Conservation (phyloP, 2,329 filamentous ascomycete genomes). For the Fusarium verticillioides region DNA sequence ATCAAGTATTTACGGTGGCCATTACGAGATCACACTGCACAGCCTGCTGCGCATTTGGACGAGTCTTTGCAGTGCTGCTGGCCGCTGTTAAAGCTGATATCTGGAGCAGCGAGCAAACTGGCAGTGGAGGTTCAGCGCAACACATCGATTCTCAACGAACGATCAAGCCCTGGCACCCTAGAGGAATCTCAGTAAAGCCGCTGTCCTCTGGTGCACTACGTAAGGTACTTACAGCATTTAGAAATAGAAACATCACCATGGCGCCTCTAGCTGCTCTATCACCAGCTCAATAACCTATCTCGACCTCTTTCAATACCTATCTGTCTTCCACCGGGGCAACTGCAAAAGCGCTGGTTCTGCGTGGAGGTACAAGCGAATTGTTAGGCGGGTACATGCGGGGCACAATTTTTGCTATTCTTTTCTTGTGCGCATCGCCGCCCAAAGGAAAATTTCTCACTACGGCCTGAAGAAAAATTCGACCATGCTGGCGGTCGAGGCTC, state of each 20-base stretch:
- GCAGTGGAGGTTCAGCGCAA: neutral
- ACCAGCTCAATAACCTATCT: conserved; percentile 1
- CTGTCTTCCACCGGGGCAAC: conserved; percentile 5
- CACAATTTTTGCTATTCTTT: conserved; percentile 24
- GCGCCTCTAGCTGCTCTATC: neutral
- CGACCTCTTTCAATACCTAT: conserved; percentile 8
- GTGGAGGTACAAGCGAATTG: conserved; percentile 45
- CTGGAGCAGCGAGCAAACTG: neutral
- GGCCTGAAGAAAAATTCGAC: conserved; percentile 40
- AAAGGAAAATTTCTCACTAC: conserved; percentile 44
- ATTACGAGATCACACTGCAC: neutral
- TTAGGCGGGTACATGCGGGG: conserved; percentile 46
- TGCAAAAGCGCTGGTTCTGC: neutral
- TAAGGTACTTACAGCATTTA: neutral
- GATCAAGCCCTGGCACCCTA: neutral
- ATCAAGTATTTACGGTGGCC: neutral
- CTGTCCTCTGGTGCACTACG: neutral
- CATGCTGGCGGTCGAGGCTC: conserved; percentile 37
- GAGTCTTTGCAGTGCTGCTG: neutral
- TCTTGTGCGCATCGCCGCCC: conserved; percentile 26
- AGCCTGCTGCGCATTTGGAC: neutral
- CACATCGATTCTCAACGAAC: neutral
- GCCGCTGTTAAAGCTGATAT: neutral
- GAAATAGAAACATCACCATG: neutral
- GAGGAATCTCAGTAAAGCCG: neutral